Conservation (phyloP, 371 early-diverging fungal genomes). For the Neoconidiobolus thromboides region DNA sequence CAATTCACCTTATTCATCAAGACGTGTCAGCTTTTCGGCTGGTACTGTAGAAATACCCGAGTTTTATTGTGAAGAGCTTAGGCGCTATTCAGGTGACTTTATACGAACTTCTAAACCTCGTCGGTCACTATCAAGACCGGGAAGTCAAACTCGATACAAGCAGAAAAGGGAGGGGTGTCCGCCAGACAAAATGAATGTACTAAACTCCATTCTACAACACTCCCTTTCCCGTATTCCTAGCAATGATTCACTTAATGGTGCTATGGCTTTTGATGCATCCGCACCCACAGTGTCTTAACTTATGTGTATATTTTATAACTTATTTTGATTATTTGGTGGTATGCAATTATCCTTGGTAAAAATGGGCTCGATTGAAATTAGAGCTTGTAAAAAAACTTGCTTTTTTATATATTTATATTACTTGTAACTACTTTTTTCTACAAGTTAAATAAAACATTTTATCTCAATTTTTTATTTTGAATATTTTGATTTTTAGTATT, state of each 20-base stretch:
- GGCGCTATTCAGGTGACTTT: background rate
- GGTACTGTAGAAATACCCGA: slow-evolving; percentile 5
- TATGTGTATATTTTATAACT: no score
- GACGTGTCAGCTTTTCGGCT: slow-evolving; percentile 4
- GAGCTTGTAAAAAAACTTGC: no score
- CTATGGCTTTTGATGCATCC: no score
- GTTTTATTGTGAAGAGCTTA: slow-evolving; percentile 2
- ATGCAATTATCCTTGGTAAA: background rate
- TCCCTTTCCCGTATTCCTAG: background rate
- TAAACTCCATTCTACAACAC: background rate
- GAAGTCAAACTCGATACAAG: background rate
- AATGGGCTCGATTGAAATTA: no score
- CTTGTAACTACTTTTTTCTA: no score
- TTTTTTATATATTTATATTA: no score
- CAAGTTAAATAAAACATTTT: no score
- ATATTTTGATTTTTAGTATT: no score
- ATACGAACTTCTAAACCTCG: background rate
- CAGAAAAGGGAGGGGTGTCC: background rate
- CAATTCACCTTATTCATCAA: background rate
- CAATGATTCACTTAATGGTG: no score
- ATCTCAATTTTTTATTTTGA: no score
- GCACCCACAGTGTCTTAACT: no score
- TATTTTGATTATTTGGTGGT: no score
- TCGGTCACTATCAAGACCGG: background rate
- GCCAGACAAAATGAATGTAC: slow-evolving; percentile 4